Evolutionary conservation across 2,329 filamentous ascomycete genomes (phyloP).

Genomic region (Kalaharituber pfeilii): DNA sequence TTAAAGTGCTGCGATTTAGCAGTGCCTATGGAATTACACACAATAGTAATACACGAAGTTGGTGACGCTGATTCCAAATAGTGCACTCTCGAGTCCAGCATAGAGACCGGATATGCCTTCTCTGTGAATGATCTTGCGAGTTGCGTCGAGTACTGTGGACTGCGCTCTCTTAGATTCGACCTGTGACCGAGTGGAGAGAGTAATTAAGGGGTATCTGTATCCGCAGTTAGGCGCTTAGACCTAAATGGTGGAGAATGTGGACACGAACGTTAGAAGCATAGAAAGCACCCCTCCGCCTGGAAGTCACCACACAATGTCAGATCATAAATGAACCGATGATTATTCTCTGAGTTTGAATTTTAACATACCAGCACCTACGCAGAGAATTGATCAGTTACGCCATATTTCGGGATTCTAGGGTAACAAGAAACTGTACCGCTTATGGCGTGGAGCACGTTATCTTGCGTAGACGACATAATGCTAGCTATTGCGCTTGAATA

Average conservation of each 20-base stretch:
- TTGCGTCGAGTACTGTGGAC: conserved; percentile 64
- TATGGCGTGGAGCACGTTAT: conserved; percentile 1
- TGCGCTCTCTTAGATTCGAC: conserved; percentile 91
- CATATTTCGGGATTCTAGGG: background rate
- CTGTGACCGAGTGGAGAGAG: conserved; percentile 89
- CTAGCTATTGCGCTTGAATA: too few relatives aligned
- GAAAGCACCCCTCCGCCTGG: conserved; percentile 86
- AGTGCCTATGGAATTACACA: conserved; percentile 20
- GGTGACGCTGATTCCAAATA: conserved; percentile 95
- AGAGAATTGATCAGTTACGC: background rate
- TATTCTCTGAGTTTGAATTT: background rate
- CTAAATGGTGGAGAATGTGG: conserved; percentile 31
- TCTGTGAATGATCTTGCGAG: conserved; percentile 71
- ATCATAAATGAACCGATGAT: background rate
- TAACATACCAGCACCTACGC: background rate
- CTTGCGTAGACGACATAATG: background rate
- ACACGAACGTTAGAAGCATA: conserved; percentile 64
- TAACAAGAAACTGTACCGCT: background rate
- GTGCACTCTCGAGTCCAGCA: conserved; percentile 76
- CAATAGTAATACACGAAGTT: conserved; percentile 99
- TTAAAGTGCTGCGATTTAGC: background rate
- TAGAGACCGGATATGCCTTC: conserved; percentile 84
- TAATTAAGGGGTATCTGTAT: conserved; percentile 66
- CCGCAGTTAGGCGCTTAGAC: conserved; percentile 8
- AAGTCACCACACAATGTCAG: background rate